Conservation (phyloP, 208 protist species). For the Leishmania lainsoni region DNA sequence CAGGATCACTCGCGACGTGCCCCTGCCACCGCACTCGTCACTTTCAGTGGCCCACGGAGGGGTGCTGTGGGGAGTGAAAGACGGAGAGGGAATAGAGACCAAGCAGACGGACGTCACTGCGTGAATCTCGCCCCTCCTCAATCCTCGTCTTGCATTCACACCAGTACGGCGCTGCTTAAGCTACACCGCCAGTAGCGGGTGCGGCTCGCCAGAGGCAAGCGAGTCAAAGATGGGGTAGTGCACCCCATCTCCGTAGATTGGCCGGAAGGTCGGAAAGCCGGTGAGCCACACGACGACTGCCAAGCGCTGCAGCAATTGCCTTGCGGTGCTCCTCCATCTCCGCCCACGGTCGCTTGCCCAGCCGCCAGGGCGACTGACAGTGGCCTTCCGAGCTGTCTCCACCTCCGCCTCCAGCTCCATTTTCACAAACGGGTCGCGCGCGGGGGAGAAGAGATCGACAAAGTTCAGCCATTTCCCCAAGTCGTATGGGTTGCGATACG, state of each 20-base stretch:
- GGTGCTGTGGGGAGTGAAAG: background rate
- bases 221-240: slow-evolving; percentile 64
- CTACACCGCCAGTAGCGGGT: slow-evolving; percentile 10
- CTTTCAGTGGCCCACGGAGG: background rate
- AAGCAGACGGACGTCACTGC: background rate
- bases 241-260: slow-evolving; percentile 57
- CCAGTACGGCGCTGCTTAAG: too few relatives aligned
- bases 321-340: background rate
- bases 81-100: background rate
- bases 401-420: slow-evolving; percentile 10
- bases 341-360: background rate
- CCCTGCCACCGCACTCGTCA: background rate
- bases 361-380: background rate
- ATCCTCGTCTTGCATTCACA: background rate
- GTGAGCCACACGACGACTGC: slow-evolving; percentile 53
- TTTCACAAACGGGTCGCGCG: slow-evolving; percentile 49
- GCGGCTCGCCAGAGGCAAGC: slow-evolving; percentile 17
- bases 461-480: slow-evolving; percentile 71
- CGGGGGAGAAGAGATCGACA: slow-evolving; percentile 56
- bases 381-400: background rate
- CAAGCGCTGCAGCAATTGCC: background rate
- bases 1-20: background rate
- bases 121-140: background rate
- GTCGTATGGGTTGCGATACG: slow-evolving; percentile 74
- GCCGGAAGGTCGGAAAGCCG: slow-evolving; percentile 48